Conservation (phyloP, 768 basidiomycete species). For the Boletus bicolor region DNA sequence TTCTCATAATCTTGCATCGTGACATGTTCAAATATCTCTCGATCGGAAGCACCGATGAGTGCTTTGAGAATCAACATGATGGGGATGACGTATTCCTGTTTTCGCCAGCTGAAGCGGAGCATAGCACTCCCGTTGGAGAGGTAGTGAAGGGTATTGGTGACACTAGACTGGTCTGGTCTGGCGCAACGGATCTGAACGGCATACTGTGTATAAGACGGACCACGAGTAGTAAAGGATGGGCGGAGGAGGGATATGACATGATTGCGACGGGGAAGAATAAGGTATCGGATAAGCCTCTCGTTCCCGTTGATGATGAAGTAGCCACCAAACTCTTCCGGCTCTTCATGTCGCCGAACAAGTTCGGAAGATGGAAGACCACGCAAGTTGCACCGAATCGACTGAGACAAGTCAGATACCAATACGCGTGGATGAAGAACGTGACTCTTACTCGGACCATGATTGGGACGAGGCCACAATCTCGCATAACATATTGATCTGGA, state of each 20-base stretch:
- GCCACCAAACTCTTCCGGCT: constrained; percentile 97
- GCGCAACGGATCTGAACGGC: constrained; percentile 96
- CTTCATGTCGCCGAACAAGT: constrained; percentile 88
- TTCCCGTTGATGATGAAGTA: constrained; percentile 99
- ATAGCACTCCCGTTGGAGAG: constrained; percentile 96
- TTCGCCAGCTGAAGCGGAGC: constrained; percentile 93
- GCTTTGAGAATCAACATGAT: constrained; percentile 97
- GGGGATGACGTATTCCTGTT: constrained; percentile 97
- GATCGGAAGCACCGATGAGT: constrained; percentile 85
- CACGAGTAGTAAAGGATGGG: constrained; percentile 87
- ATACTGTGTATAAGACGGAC: constrained; percentile 90
- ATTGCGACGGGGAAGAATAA: constrained; percentile 93
- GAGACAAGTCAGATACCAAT: constrained; percentile 1
- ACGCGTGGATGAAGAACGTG: not conserved
- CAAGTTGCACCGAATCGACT: constrained; percentile 95
- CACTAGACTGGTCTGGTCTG: constrained; percentile 86
- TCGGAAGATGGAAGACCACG: constrained; percentile 79
- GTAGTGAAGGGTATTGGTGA: constrained; percentile 97
- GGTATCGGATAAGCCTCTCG: constrained; percentile 96
- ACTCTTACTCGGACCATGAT: constrained; percentile 92
- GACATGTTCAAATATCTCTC: constrained; percentile 94
- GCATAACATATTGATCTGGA: constrained; percentile 58
- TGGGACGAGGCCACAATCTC: constrained; percentile 90
- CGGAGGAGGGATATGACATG: constrained; percentile 92
- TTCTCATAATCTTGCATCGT: constrained; percentile 97